These are phyloP conservation scores for Macadamia integrifolia DNA, from an alignment of 164 flowering plant species.

Conservation along the genomic window DNA sequence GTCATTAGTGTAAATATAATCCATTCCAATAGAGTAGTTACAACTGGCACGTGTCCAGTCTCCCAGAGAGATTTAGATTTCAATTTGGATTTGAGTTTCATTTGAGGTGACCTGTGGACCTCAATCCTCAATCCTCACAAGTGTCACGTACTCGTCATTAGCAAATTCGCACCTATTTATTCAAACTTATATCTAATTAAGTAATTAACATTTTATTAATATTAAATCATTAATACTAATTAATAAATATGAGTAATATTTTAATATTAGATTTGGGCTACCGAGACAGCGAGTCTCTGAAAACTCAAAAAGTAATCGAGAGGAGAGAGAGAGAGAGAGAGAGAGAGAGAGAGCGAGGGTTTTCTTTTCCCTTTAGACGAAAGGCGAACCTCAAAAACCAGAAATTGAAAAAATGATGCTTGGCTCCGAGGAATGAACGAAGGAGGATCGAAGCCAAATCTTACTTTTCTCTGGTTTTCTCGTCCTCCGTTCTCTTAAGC, in stretches of 20 bases:
- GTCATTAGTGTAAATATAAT: too few relatives aligned
- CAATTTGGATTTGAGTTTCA: constrained; percentile 14
- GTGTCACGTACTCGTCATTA: too few relatives aligned
- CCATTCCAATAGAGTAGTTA: background rate
- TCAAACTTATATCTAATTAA: background rate
- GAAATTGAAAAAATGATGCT: background rate
- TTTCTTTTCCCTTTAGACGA: background rate
- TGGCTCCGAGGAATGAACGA: constrained; percentile 4
- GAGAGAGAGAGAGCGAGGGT: background rate
- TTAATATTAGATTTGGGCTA: too few relatives aligned
- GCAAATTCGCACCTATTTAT: background rate
- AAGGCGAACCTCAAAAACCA: background rate
- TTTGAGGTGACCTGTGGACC: constrained; percentile 2
- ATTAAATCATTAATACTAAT: background rate
- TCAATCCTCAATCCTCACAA: too few relatives aligned
- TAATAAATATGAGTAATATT: too few relatives aligned
- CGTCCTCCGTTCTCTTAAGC: background rate
- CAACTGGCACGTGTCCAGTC: background rate
- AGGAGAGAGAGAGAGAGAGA: background rate
- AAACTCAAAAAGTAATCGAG: background rate
- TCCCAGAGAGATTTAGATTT: background rate
- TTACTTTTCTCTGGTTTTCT: background rate
- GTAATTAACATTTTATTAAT: background rate
- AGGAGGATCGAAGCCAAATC: constrained; percentile 4
- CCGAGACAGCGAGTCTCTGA: background rate